Base-by-base conservation (phyloP, 345 rosid genomes). In the Gossypium mustelinum region DNA sequence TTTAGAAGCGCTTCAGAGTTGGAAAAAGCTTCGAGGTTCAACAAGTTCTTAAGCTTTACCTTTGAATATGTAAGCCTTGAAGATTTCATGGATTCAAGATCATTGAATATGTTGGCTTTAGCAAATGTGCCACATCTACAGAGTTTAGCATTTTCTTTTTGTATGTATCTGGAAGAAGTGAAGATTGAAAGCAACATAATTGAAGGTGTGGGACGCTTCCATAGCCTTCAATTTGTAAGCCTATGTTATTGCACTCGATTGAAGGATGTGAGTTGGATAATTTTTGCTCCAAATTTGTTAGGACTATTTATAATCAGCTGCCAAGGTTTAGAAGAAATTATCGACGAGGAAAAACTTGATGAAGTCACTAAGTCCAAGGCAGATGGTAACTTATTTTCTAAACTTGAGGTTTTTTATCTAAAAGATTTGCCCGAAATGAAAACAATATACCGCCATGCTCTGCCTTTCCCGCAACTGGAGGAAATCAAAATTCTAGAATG, bases 291-390 rank as follows among this genome's bases (percentile, higher is more conserved):
- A 2, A 14, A 57, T 57, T 3, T 57, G 62, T 14, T 11, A 57
- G 1, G 0, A 2, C 6, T 58, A 17, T 0, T 1, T 11, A 3
- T 58, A 22, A 0, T 0, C 1, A 0, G 0, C 0, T 58, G 62
- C 7, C 0, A 2, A 0, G 7, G 3, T 9, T 22, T 58, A 2
- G 62, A 22, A 24, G 14, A 58, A 58, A 10, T 58, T 2, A 22
- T 58, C 2, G 11, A 16, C 24, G 7, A 55, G 10, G 34, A 11
- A 20, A 24, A 58, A 11, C 29, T 57, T 2, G 6, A 13, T 57
- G 13, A 57, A 5, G 39, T 29, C 39, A 4, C 39, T 29, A 0
- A 29, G 39, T 4, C 5, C 0, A 29, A 4, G 5, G 62, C 7
- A 58, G 10, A 22, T 58, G 1, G 4, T 24, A 22, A 22, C 62